Conservation (phyloP, 2,329 filamentous ascomycete genomes). For the Verticillium isaacii region DNA sequence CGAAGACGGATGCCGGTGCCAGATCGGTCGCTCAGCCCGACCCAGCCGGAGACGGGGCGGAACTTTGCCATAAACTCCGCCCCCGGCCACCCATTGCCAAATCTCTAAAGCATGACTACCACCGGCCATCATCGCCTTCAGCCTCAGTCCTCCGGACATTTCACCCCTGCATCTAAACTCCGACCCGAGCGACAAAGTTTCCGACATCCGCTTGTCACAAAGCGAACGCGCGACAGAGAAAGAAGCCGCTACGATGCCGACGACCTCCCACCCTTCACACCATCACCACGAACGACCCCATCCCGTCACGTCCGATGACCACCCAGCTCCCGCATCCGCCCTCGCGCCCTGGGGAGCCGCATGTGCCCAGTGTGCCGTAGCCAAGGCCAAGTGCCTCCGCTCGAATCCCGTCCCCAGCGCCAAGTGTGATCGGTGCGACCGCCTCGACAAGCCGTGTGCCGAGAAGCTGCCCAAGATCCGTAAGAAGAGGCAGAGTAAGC, state of each 20-base stretch:
- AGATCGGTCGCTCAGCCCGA: neutral
- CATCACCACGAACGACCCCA: too few species aligned
- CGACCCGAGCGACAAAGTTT: neutral
- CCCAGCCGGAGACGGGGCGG: neutral
- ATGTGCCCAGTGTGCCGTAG: slow-evolving; percentile 40
- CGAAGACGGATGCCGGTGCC: too few species aligned
- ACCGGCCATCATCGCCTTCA: neutral
- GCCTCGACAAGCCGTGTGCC: slow-evolving; percentile 42
- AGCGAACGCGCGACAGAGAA: neutral
- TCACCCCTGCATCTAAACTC: neutral
- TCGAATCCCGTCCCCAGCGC: slow-evolving; percentile 27
- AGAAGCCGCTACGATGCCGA: neutral
- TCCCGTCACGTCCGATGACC: neutral
- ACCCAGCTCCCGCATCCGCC: too few species aligned
- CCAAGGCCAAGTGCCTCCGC: slow-evolving; percentile 47
- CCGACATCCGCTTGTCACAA: neutral
- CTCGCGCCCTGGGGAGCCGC: slow-evolving; percentile 39
- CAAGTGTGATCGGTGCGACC: slow-evolving; percentile 44
- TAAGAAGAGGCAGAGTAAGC: slow-evolving; percentile 45
- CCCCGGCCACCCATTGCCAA: neutral
- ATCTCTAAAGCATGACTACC: neutral
- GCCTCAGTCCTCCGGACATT: neutral
- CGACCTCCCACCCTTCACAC: neutral
- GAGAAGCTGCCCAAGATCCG: slow-evolving; percentile 42
- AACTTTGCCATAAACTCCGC: neutral